Conservation (phyloP, 352 stramenopile species). For the Phytophthora idaei region DNA sequence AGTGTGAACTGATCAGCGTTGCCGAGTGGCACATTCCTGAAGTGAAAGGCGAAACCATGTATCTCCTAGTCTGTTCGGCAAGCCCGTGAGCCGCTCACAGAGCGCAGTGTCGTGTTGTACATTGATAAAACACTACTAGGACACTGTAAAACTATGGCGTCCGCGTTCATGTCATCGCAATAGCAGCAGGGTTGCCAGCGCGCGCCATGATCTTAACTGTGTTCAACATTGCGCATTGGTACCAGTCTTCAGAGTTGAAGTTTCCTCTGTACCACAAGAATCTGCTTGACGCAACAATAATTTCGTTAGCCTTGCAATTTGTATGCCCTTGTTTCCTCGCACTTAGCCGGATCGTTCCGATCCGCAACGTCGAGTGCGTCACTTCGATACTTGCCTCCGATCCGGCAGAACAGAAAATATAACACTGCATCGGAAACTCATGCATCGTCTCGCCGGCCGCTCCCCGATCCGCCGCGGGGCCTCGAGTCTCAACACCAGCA, state of each 20-base stretch:
- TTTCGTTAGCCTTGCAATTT: neutral
- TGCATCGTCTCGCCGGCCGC: constrained; percentile 14
- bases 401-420: neutral
- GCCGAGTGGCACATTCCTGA: no score
- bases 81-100: no score
- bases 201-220: no score
- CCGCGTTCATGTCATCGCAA: neutral
- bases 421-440: neutral
- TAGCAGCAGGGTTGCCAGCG: neutral
- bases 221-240: constrained; percentile 11
- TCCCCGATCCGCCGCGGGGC: constrained; percentile 11
- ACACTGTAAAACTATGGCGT: no score
- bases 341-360: constrained; percentile 1
- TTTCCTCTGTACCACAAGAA: constrained; percentile 17
- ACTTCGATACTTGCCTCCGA: constrained; percentile 16
- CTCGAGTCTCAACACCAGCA: constrained; percentile 18
- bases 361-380: constrained; percentile 9
- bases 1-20: no score
- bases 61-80: no score
- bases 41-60: no score
- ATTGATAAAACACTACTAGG: no score
- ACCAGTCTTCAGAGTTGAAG: constrained; percentile 15
- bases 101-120: no score
- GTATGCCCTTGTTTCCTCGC: neutral
- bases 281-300: constrained; percentile 6